Conservation (phyloP, 2,329 filamentous ascomycete species). For the Blumeria graminis region DNA sequence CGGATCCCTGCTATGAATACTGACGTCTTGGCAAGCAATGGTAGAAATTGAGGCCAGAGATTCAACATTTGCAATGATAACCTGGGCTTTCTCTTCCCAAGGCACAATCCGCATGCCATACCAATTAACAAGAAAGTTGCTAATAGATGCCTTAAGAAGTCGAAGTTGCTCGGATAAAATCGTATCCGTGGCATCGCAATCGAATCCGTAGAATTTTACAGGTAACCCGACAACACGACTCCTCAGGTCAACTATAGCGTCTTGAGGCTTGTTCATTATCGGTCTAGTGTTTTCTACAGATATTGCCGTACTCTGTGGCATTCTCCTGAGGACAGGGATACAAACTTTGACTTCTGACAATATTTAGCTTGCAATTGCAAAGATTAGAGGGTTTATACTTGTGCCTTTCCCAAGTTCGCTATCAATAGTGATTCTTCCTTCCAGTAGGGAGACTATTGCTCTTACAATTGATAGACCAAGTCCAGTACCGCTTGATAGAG, state of each 20-base stretch:
- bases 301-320: constrained; percentile 8
- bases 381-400: constrained; percentile 16
- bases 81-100: constrained; percentile 6
- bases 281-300: constrained; percentile 7
- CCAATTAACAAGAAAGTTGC: constrained; percentile 13
- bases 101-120: constrained; percentile 14
- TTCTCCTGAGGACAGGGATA: constrained; percentile 13
- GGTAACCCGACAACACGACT: constrained; percentile 7
- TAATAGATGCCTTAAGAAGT: constrained; percentile 10
- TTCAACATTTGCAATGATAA: constrained; percentile 13
- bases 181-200: constrained; percentile 8
- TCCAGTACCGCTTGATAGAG: constrained; percentile 34
- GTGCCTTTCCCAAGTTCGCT: constrained; percentile 31
- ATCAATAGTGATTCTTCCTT: constrained; percentile 33
- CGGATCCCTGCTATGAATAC: constrained; percentile 4
- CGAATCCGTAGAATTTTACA: constrained; percentile 13
- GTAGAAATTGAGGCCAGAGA: constrained; percentile 5
- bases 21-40: constrained; percentile 3
- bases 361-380: constrained; percentile 4
- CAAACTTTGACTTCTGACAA: constrained; percentile 12
- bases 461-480: constrained; percentile 41
- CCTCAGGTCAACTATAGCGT: constrained; percentile 9
- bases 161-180: constrained; percentile 6
- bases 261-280: constrained; percentile 5
- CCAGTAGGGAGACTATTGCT: constrained; percentile 32